Percentiles rank a stretch among this genome's conserved stretches.
Conservation (phyloP, 2,329 filamentous ascomycete species). For the Fusarium verticillioides region DNA sequence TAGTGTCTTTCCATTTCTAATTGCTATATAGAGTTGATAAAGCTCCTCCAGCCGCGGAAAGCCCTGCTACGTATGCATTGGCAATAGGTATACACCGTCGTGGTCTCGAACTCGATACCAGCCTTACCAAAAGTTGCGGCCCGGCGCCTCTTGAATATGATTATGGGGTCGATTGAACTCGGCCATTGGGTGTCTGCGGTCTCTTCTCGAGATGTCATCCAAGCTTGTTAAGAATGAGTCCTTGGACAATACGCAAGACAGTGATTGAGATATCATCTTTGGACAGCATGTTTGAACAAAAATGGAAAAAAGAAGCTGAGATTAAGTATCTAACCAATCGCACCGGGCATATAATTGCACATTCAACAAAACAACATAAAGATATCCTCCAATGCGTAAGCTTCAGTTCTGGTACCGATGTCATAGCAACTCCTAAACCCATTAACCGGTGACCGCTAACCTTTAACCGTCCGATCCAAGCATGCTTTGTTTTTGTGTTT, state of each 20-base stretch:
- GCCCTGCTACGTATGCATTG: slow-evolving; percentile 79
- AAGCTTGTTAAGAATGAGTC: slow-evolving; percentile 57
- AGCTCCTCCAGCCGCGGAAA: slow-evolving; percentile 78
- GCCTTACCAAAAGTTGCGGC: slow-evolving; percentile 66
- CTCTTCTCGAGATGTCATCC: slow-evolving; percentile 69
- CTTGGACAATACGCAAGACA: background rate
- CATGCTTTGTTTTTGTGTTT: slow-evolving; percentile 1
- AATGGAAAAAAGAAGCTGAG: background rate
- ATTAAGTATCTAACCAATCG: background rate
- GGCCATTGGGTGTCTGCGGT: slow-evolving; percentile 47
- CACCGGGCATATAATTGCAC: background rate
- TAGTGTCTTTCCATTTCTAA: slow-evolving; percentile 69
- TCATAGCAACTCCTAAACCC: slow-evolving; percentile 21
- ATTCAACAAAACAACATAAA: background rate
- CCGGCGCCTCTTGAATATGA: slow-evolving; percentile 73
- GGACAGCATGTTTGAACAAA: background rate
- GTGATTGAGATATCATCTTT: background rate
- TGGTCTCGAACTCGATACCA: background rate
- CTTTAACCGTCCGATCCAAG: background rate
- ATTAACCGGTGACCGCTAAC: slow-evolving; percentile 10
- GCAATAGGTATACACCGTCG: slow-evolving; percentile 49
- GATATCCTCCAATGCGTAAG: background rate
- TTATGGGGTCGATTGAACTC: slow-evolving; percentile 79
- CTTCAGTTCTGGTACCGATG: slow-evolving; percentile 9
- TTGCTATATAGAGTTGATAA: slow-evolving; percentile 78